These are phyloP conservation scores for Pyrus betulifolia DNA, from an alignment of 306 rosid genomes.

Conservation along the genomic window DNA sequence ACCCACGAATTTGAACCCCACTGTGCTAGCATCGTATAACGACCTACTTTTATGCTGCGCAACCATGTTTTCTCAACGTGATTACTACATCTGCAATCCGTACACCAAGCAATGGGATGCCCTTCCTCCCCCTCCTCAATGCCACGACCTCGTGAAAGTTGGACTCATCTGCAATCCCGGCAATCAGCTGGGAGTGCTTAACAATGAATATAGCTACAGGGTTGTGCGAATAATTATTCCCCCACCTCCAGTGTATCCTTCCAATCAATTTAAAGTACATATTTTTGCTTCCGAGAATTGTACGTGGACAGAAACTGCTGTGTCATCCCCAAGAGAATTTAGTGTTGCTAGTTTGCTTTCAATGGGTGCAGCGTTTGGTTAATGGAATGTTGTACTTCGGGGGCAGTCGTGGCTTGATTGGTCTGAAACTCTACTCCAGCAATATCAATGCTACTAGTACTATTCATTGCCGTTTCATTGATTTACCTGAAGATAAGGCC, in stretches of 20 bases:
- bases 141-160: neutral
- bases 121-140: neutral
- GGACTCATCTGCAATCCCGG: neutral
- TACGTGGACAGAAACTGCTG: neutral
- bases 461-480: neutral
- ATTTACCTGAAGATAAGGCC: neutral
- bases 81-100: neutral
- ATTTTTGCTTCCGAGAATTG: neutral
- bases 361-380: neutral
- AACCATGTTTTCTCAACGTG: neutral
- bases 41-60: neutral
- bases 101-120: neutral
- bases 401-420: neutral
- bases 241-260: neutral
- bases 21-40: neutral
- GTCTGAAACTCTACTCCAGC: neutral
- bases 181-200: neutral
- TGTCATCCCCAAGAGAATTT: neutral
- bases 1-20: neutral
- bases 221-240: neutral
- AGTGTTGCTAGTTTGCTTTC: neutral
- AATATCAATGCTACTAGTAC: neutral
- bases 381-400: neutral
- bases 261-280: neutral
- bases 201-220: neutral